Evolutionary conservation across 371 early-diverging fungal genomes (phyloP).

Genomic region (Amoeboaphelidium protococcarum): DNA sequence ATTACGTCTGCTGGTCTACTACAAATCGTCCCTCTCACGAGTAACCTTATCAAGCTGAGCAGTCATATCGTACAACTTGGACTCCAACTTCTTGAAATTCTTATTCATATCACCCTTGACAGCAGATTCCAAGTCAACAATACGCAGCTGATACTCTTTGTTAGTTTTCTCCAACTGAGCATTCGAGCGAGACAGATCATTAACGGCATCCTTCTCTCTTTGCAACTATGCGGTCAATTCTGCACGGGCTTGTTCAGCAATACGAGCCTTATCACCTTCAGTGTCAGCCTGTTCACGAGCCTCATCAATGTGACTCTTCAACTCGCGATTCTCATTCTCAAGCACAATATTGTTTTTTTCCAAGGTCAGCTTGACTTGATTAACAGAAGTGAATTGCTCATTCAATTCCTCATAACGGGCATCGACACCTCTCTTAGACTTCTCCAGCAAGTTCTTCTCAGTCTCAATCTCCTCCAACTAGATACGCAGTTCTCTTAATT

Average conservation of each 20-base stretch:
- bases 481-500: constrained; percentile 22
- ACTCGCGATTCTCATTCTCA: constrained; percentile 24
- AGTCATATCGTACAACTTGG: constrained; percentile 32
- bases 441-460: constrained; percentile 24
- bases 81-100: constrained; percentile 20
- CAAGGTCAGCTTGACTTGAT: constrained; percentile 26
- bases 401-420: constrained; percentile 37
- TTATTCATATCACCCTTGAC: constrained; percentile 22
- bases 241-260: constrained; percentile 24
- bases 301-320: constrained; percentile 39
- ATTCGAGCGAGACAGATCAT: constrained; percentile 31
- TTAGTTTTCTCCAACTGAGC: constrained; percentile 37
- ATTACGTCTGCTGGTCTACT: constrained; percentile 26
- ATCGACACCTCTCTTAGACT: constrained; percentile 35
- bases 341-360: constrained; percentile 22
- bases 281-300: constrained; percentile 21
- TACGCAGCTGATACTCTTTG: constrained; percentile 36
- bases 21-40: constrained; percentile 21
- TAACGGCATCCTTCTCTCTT: constrained; percentile 29
- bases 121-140: constrained; percentile 40
- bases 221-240: constrained; percentile 27
- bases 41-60: constrained; percentile 30
- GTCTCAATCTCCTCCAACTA: constrained; percentile 33
- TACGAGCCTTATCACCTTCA: constrained; percentile 28
- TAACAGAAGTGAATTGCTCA: constrained; percentile 29